Evolutionary conservation across 2,329 filamentous ascomycete genomes (phyloP).

Genomic region (Sporothrix sp.): DNA sequence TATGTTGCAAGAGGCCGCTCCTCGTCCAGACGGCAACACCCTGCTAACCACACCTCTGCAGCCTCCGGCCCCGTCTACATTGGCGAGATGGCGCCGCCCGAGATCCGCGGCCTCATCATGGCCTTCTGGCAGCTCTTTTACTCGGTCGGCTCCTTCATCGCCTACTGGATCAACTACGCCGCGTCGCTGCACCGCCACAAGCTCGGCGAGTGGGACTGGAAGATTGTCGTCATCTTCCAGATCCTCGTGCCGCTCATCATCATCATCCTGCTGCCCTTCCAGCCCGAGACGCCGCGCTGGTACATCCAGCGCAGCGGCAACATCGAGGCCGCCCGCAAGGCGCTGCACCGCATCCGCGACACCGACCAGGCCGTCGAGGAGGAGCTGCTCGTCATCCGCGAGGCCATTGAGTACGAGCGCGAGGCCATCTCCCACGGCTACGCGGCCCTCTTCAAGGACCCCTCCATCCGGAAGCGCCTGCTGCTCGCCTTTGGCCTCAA

Average conservation of each 20-base stretch:
- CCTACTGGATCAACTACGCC: slow-evolving; percentile 56
- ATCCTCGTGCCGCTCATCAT: slow-evolving; percentile 56
- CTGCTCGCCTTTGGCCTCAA: slow-evolving; percentile 57
- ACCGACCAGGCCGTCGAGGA: slow-evolving; percentile 57
- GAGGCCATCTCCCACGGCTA: slow-evolving; percentile 56
- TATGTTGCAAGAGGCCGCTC: slow-evolving; percentile 3
- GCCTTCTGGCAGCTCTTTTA: slow-evolving; percentile 62
- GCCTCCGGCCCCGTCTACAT: slow-evolving; percentile 62
- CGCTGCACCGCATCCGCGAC: slow-evolving; percentile 51
- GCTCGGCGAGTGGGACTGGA: slow-evolving; percentile 65
- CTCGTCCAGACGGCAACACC: neutral
- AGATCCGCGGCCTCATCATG: slow-evolving; percentile 59
- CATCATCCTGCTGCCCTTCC: slow-evolving; percentile 50
- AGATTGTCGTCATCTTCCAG: slow-evolving; percentile 64
- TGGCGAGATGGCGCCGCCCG: slow-evolving; percentile 53
- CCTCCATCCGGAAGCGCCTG: slow-evolving; percentile 57
- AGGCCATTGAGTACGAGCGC: slow-evolving; percentile 62
- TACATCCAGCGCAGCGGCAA: slow-evolving; percentile 51
- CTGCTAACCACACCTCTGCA: slow-evolving; percentile 20
- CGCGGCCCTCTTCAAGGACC: slow-evolving; percentile 59
- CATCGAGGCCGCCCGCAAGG: slow-evolving; percentile 48
- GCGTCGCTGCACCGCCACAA: slow-evolving; percentile 43
- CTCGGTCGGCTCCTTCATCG: slow-evolving; percentile 55
- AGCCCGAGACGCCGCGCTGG: slow-evolving; percentile 62
- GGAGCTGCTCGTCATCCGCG: slow-evolving; percentile 54